Base-by-base conservation (phyloP, 495 filamentous ascomycete species). In the Pyronema domesticum region DNA sequence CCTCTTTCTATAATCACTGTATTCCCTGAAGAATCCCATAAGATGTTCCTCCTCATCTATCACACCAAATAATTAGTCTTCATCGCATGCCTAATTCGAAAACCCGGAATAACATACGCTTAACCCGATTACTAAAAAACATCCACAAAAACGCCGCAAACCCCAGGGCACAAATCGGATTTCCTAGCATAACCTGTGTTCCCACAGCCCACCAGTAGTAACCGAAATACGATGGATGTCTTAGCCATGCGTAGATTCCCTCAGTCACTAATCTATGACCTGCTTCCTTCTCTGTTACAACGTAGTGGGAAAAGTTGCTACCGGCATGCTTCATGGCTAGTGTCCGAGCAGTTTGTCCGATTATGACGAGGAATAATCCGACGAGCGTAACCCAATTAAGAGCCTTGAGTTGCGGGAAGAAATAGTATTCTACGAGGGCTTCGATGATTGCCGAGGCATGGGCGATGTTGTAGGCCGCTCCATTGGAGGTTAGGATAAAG, bases 201-300 rank as follows among this genome's bases (percentile, higher is more conserved):
- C 91, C 91, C n/a, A 96, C 54, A 0, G 82, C 87, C 89, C 88
- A 98, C 82, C 86, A 96, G 65, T 94, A 98, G 69, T 93, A 98
- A 1, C 91, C 91, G 69, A 95, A 95, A 65, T 98, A 98, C 42
- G 80, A 80, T 47, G 91, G 91, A 68, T 98, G 91, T 6, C 91
- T 71, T 46, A 94, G 65, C 10, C 37, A 57, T 8, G 64, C 62
- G 48, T 80, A 80, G 23, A 80, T 68, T 0, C 91, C 91, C 37
- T 68, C 72, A 8, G 80, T 94, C 37, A 98, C 86, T 11, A 98
- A 73, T 7, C 71, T 74, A 65, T 98, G 91, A 0, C 72, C 77
- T 34, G 78, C 69, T 57, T 74, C 76, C 60, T 76, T 78, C 53
- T 69, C 72, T 19, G 74, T 73, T 67, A 86, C 85, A 9, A 96